phyloP scores from a whole-genome alignment of 1,284 basidiomycete genomes.

The Bondarzewia mesenterica region DNA sequence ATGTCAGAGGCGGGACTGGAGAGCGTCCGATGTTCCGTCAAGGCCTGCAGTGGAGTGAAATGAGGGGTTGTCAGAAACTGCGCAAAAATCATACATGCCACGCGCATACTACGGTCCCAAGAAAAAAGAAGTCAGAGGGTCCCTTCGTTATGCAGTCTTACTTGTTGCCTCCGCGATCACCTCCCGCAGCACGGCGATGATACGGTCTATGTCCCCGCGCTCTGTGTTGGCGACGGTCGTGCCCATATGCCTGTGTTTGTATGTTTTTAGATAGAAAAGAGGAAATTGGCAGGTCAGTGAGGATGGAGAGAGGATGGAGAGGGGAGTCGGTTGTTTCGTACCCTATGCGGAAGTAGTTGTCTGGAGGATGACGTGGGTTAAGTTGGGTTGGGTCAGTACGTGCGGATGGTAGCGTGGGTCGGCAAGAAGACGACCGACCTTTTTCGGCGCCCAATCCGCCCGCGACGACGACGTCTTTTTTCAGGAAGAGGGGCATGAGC shows the following conservation, averaged over 20 bases:
- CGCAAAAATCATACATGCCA: too few relatives aligned
- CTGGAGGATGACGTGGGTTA: slow-evolving; percentile 27
- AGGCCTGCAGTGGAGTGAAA: background rate
- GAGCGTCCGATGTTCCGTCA: too few relatives aligned
- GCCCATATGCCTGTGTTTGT: slow-evolving; percentile 75
- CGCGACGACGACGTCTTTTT: slow-evolving; percentile 76
- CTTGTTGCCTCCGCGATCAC: slow-evolving; percentile 43
- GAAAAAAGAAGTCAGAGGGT: background rate
- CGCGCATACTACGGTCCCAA: too few relatives aligned
- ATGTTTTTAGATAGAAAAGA: slow-evolving; percentile 17
- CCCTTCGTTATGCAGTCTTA: slow-evolving; percentile 19
- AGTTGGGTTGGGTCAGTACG: background rate
- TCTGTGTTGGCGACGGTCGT: slow-evolving; percentile 64
- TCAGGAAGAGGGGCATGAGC: slow-evolving; percentile 61
- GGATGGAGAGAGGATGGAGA: background rate
- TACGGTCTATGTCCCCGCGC: slow-evolving; percentile 71
- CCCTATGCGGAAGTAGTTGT: slow-evolving; percentile 79
- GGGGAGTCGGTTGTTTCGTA: slow-evolving; percentile 20
- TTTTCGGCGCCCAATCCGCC: slow-evolving; percentile 87
- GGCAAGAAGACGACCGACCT: slow-evolving; percentile 40
- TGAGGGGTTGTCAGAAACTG: background rate
- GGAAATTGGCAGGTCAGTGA: background rate
- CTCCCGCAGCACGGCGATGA: slow-evolving; percentile 64
- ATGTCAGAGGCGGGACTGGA: background rate
- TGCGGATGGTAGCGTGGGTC: slow-evolving; percentile 4